phyloP scores from a whole-genome alignment of 192 early-diverging fungal species.

The Coemansia pectinata region DNA sequence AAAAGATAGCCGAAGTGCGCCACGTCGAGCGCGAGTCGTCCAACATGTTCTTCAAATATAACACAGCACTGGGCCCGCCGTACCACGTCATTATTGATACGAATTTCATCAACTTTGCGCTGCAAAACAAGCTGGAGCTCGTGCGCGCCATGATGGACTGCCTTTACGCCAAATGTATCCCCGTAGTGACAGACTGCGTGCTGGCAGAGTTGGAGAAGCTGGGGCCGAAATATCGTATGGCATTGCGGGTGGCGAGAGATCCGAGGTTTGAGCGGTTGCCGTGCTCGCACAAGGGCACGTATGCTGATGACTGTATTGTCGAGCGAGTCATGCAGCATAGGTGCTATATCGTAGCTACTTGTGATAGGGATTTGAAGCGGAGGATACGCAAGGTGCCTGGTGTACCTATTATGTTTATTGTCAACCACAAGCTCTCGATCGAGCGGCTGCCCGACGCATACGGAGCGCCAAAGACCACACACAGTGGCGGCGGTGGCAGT shows the following conservation, averaged over 20 bases:
- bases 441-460: slow-evolving; percentile 87
- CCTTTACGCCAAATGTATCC: slow-evolving; percentile 95
- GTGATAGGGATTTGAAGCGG: slow-evolving; percentile 93
- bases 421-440: slow-evolving; percentile 85
- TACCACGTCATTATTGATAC: slow-evolving; percentile 97
- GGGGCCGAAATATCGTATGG: slow-evolving; percentile 94
- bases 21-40: slow-evolving; percentile 38
- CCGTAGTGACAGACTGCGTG: slow-evolving; percentile 98
- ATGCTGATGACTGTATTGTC: slow-evolving; percentile 99
- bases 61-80: slow-evolving; percentile 91
- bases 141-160: slow-evolving; percentile 99
- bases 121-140: slow-evolving; percentile 98
- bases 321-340: slow-evolving; percentile 90
- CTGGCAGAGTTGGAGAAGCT: slow-evolving; percentile 99
- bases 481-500: background rate
- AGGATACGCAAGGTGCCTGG: slow-evolving; percentile 95
- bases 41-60: slow-evolving; percentile 94
- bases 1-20: slow-evolving; percentile 5
- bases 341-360: slow-evolving; percentile 98
- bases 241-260: slow-evolving; percentile 89
- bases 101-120: slow-evolving; percentile 99
- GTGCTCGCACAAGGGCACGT: slow-evolving; percentile 97
- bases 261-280: slow-evolving; percentile 96
- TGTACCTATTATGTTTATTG: slow-evolving; percentile 97
- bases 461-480: slow-evolving; percentile 31